phyloP scores from a whole-genome alignment of 2,329 filamentous ascomycete genomes.

The Ophiostoma novo-ulmi region DNA sequence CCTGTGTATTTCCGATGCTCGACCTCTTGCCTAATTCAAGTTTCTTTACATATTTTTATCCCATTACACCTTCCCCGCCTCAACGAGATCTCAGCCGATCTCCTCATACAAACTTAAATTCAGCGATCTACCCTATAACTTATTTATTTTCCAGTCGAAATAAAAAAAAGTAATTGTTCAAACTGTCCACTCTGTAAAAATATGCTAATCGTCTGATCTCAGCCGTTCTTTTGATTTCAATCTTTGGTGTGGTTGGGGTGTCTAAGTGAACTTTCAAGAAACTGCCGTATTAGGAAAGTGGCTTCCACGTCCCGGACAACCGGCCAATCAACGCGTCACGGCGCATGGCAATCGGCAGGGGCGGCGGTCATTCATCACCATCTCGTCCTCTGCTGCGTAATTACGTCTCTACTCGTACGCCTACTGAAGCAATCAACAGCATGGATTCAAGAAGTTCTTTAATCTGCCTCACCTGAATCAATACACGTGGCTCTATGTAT shows the following conservation, averaged over 20 bases:
- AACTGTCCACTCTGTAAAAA: not conserved
- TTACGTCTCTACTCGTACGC: not conserved
- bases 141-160: not conserved
- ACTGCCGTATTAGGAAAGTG: constrained; percentile 25
- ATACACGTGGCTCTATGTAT: not conserved
- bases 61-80: not conserved
- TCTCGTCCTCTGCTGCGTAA: not conserved
- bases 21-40: not conserved
- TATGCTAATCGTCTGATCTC: not conserved
- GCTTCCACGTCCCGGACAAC: not conserved
- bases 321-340: constrained; percentile 16
- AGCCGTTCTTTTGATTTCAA: constrained; percentile 4
- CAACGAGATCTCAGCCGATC: not conserved
- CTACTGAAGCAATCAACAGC: not conserved
- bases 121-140: not conserved
- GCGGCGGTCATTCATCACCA: not conserved
- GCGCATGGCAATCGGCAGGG: constrained; percentile 1
- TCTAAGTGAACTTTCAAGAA: constrained; percentile 3
- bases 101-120: not conserved
- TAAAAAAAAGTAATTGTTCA: not conserved
- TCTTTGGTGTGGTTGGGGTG: not conserved
- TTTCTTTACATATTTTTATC: not conserved
- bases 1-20: not conserved
- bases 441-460: no score
- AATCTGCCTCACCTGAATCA: not conserved